Evolutionary conservation across 441 rosid genomes (phyloP), one percentile per base, ranked within the genome.

Genomic region (Dalechampia spathulata): DNA sequence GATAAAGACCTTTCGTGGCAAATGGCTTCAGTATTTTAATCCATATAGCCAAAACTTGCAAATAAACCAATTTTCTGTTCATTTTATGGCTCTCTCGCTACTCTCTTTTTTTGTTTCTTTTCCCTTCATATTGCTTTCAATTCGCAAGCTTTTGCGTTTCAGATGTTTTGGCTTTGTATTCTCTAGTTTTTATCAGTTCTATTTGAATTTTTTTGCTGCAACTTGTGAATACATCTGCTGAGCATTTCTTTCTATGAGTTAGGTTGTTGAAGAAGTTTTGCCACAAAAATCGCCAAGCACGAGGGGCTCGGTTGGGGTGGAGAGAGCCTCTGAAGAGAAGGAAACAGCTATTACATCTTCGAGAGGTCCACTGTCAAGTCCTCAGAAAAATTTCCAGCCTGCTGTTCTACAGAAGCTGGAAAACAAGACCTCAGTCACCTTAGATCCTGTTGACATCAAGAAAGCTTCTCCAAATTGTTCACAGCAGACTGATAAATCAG

Each of bases 301-400:
- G 48, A 77, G 67, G 66, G 81, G 75, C 55, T 61, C 57, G 45
- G 78, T 67, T 57, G 90, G 83, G 62, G 61, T 67, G 58, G 95
- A 81, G 61, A 81, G 76, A 62, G 64, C 77, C 32, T 43, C 65
- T 38, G 81, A 73, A 77, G 94, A 78, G 73, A 85, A 65, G 78
- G 59, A 72, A 38, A 36, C 75, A 43, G 73, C 74, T 63, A 64
- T 69, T 47, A 67, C 74, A 26, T 83, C 87, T 62, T 71, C 80
- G 11, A 70, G 72, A 65, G 71, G 65, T 64, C 68, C 86, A 47
- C 66, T 77, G 17, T 64, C 71, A 59, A 77, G 72, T 48, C 64
- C 72, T 43, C 58, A 58, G 0, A 66, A 61, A 63, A 48, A 69
- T 78, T 43, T 61, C 6, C 58, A 70, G 13, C 57, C 80, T 6